Evolutionary conservation across 2,329 filamentous ascomycete species (phyloP), one percentile per base, ranked within the genome.

Genomic region (Microascus cirrosus): DNA sequence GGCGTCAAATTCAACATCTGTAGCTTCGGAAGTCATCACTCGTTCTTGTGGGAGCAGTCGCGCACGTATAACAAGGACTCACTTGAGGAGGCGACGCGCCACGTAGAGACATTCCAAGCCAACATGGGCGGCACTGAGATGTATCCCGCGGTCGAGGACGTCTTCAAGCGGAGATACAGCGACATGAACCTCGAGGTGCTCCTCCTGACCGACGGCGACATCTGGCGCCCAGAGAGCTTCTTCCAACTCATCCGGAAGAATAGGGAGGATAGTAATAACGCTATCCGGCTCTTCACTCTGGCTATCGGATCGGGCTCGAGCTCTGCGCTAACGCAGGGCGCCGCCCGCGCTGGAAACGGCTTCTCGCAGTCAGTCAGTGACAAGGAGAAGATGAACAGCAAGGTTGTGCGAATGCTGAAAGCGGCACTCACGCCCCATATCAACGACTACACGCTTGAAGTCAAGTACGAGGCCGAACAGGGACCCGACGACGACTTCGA

Each of bases 391-490:
- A 81, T 89, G 69, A 82, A 87, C 63, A 79, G 73, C 61, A 87
- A 87, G 66, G 77, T 90, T 1, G 77, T 90, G 2, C 79, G 87
- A 2, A 90, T 91, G 87, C 73, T 91, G 59, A 89, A 87, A 65
- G 86, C 81, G 0, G 82, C 85, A 0, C 69, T 90, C 22, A 82
- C 80, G 1, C 84, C 85, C 0, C 85, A 89, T 61, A 74, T 88
- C 52, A 77, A 71, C 18, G 79, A 89, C 64, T 88, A 85, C 64
- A 76, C 73, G 0, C 70, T 90, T 1, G 82, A 86, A 63, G 70
- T 89, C 60, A 79, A 82, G 57, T 89, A 87, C 62, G 68, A 65
- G 8, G 66, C 62, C 7, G 59, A 57, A 5, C 56, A 59, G 6
- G 59, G 60, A 8, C 10, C 45, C 3, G 65, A 72, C 1, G 78